A percentile compares a stretch with the other conserved stretches of the same genome.
Conservation (phyloP, 345 rosid genomes). For the Atalantia buxifolia region DNA sequence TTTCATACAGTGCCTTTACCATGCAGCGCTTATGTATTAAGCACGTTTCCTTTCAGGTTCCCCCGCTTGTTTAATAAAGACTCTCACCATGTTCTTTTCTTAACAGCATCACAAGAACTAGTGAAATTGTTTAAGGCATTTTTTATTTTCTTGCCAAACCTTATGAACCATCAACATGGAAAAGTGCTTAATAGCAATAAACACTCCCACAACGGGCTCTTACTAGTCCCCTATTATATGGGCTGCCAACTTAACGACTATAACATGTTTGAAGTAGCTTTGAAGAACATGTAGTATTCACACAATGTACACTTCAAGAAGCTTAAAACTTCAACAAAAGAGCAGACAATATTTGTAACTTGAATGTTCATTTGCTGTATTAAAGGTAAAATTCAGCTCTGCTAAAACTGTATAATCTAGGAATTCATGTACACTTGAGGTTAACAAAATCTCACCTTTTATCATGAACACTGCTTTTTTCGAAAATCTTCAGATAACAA, state of each 20-base stretch:
- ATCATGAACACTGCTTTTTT: conserved; percentile 58
- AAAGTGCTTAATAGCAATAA: too few species aligned
- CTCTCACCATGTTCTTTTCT: too few species aligned
- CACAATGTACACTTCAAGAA: not conserved
- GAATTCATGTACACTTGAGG: conserved; percentile 33
- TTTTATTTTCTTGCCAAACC: too few species aligned
- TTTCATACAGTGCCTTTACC: too few species aligned
- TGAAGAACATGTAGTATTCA: not conserved
- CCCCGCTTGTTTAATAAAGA: too few species aligned
- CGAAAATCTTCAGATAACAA: conserved; percentile 56
- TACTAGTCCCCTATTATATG: too few species aligned
- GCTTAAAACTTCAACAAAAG: not conserved
- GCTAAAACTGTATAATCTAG: conserved; percentile 25
- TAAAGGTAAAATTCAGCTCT: conserved; percentile 6
- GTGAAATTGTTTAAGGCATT: too few species aligned
- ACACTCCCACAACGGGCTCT: too few species aligned
- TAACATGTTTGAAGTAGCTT: not conserved
- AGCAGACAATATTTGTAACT: not conserved
- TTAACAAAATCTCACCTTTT: conserved; percentile 11
- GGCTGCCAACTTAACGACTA: not conserved
- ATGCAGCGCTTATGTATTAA: too few species aligned
- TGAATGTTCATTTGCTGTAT: conserved; percentile 15
- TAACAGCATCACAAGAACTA: too few species aligned
- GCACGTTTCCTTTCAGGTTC: too few species aligned
- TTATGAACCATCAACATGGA: too few species aligned